Evolutionary conservation across 1,284 basidiomycete genomes (phyloP), one percentile per base, ranked within the genome.

Genomic region (Anthracocystis walkeri): DNA sequence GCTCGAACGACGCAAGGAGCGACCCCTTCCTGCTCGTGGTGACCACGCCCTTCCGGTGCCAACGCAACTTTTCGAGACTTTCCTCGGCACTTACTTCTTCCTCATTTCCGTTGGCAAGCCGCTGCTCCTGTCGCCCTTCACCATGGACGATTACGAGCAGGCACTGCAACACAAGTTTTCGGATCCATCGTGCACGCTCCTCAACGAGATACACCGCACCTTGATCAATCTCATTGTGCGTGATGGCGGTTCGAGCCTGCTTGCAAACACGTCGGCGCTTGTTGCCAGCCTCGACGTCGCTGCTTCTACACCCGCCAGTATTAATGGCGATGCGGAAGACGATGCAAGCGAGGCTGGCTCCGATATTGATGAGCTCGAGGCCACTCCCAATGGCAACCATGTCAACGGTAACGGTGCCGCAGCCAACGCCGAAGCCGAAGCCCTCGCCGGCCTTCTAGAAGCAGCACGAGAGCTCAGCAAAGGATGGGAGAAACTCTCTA

Each of bases 21-120:
- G 97, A 51, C 93, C 94, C 0, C 89, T 91, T 38, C 88, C 88
- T 23, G 87, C 88, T 3, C 90, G 89, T 8, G 88, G 90, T 11
- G 95, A 95, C 72, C 94, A 97, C 82, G 87, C 86, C 20, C 86
- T 97, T 51, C 93, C 94, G 0, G 89, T 91, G 46, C 88, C 88
- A 21, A 87, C 88, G 4, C 90, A 90, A 10, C 87, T 90, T 7
- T 95, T 97, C 75, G 95, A 97, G 83, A 87, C 89, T 20, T 93
- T 97, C 85, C 86, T 98, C 49, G 91, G 92, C 89, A 88, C 90
- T 20, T 99, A 95, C 93, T 94, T 93, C 85, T 97, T 97, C 85
- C 87, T 98, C 75, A 91, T 93, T 65, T 91, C 94, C 59, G 94
- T 94, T 86, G 93, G 94, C 8, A 91, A 92, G 88, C 91, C 95